A percentile compares a stretch with the other conserved stretches of the same genome.
These are phyloP conservation scores for Populus hybrid DNA, from an alignment of 441 rosid species.

Conservation along the genomic window DNA sequence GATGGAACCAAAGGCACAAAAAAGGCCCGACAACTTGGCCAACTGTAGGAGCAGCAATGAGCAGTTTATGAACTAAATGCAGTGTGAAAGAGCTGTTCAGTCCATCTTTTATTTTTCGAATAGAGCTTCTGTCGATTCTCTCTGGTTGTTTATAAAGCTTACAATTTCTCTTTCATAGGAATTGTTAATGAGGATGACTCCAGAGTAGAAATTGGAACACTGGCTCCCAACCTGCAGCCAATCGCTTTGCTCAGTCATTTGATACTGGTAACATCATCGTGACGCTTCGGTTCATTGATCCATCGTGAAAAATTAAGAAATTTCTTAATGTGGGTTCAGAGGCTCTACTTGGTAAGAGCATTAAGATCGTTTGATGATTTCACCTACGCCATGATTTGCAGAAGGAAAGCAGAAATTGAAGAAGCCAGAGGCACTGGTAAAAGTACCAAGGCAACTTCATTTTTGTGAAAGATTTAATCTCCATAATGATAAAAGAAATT, in stretches of 20 bases:
- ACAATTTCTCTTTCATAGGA: slow-evolving; percentile 42
- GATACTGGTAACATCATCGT: slow-evolving; percentile 82
- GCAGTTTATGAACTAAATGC: slow-evolving; percentile 49
- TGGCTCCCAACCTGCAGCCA: slow-evolving; percentile 69
- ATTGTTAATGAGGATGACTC: slow-evolving; percentile 86
- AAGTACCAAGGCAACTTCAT: slow-evolving; percentile 46
- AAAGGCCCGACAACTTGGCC: slow-evolving; percentile 95
- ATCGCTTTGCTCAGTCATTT: slow-evolving; percentile 75
- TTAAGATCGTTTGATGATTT: slow-evolving; percentile 70
- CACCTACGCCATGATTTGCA: slow-evolving; percentile 80
- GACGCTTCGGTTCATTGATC: slow-evolving; percentile 87
- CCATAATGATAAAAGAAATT: neutral
- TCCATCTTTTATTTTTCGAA: neutral
- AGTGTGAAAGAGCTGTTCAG: neutral
- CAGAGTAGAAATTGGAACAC: slow-evolving; percentile 90
- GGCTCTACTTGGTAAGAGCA: slow-evolving; percentile 80
- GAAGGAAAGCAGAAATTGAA: slow-evolving; percentile 67
- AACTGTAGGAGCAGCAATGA: slow-evolving; percentile 81
- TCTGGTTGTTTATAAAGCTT: slow-evolving; percentile 35
- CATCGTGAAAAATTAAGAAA: slow-evolving; percentile 79
- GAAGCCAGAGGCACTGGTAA: slow-evolving; percentile 34
- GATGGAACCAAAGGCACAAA: slow-evolving; percentile 71
- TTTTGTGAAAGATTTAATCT: neutral
- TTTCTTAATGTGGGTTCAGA: slow-evolving; percentile 78
- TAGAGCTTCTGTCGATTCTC: slow-evolving; percentile 32